Evolutionary conservation across 768 basidiomycete species (phyloP).

Genomic region (Phaeotremella skinneri): DNA sequence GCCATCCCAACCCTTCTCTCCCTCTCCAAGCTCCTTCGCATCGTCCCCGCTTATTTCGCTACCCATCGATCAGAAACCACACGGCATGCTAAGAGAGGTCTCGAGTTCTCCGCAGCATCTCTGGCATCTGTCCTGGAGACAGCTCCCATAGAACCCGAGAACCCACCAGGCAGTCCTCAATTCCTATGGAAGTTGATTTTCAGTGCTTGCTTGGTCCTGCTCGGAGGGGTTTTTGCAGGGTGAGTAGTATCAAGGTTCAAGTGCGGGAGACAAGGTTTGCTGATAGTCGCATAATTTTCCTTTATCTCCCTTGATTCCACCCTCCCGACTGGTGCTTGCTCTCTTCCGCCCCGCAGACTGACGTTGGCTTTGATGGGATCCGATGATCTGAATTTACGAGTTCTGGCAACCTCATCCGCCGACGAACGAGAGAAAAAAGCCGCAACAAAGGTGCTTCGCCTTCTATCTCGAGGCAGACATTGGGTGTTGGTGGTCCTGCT

Average conservation of each 20-base stretch:
- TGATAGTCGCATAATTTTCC: background rate
- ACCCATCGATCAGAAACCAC: background rate
- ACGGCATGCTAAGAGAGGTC: background rate
- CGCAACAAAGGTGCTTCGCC: conserved; percentile 55
- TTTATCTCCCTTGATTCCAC: conserved; percentile 2
- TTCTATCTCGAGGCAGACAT: conserved; percentile 69
- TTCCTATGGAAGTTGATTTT: conserved; percentile 74
- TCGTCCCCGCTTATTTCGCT: conserved; percentile 9
- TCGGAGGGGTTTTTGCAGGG: conserved; percentile 93
- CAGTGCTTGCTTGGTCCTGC: conserved; percentile 68
- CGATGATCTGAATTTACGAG: conserved; percentile 84
- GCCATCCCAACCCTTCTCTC: conserved; percentile 37
- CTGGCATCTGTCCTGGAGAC: conserved; percentile 4
- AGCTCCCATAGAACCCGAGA: conserved; percentile 39
- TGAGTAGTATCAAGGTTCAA: conserved; percentile 53
- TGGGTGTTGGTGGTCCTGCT: conserved; percentile 94
- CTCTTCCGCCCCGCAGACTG: conserved; percentile 56
- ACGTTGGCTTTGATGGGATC: conserved; percentile 92
- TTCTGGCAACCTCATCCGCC: conserved; percentile 78
- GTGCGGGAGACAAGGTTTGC: too few relatives aligned
- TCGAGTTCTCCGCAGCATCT: background rate
- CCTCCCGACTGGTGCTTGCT: background rate
- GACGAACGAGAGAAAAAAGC: conserved; percentile 61
- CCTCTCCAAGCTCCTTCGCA: conserved; percentile 32
- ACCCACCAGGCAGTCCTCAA: conserved; percentile 55